Evolutionary conservation across 768 basidiomycete species (phyloP).

Genomic region (Pulveroboletus sp.): DNA sequence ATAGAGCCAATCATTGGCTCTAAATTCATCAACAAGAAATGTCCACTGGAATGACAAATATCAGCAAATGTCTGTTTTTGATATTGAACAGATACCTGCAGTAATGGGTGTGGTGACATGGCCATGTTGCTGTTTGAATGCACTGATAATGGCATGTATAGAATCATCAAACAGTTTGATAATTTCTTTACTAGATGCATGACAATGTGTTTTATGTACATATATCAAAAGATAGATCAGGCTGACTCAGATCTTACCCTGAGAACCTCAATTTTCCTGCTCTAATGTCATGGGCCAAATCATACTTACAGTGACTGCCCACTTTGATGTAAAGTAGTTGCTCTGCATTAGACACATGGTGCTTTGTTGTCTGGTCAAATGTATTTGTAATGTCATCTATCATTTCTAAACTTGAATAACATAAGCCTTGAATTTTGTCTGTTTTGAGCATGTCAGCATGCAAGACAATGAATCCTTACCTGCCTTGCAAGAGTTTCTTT

Average conservation of each 20-base stretch:
- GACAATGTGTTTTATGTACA: too few relatives aligned
- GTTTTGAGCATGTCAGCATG: background rate
- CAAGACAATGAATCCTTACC: background rate
- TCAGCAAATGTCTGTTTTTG: background rate
- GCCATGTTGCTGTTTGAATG: conserved; percentile 28
- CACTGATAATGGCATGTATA: conserved; percentile 26
- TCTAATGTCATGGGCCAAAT: too few relatives aligned
- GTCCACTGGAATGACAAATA: conserved; percentile 10
- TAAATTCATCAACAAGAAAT: conserved; percentile 50
- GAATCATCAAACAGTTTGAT: too few relatives aligned
- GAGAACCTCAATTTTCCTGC: too few relatives aligned
- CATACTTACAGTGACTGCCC: too few relatives aligned
- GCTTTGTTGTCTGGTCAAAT: too few relatives aligned
- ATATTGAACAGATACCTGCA: conserved; percentile 26
- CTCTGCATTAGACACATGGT: too few relatives aligned
- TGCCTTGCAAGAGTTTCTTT: conserved; percentile 31
- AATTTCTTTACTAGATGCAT: too few relatives aligned
- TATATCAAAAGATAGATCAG: too few relatives aligned
- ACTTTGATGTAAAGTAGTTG: too few relatives aligned
- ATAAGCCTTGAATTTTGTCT: conserved; percentile 28
- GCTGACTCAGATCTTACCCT: too few relatives aligned
- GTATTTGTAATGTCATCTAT: conserved; percentile 28
- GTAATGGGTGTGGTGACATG: conserved; percentile 24
- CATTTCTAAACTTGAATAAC: conserved; percentile 27
- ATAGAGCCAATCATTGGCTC: conserved; percentile 45